Evolutionary conservation across 2,329 filamentous ascomycete species (phyloP).

Genomic region (Colletotrichum plurivorum): DNA sequence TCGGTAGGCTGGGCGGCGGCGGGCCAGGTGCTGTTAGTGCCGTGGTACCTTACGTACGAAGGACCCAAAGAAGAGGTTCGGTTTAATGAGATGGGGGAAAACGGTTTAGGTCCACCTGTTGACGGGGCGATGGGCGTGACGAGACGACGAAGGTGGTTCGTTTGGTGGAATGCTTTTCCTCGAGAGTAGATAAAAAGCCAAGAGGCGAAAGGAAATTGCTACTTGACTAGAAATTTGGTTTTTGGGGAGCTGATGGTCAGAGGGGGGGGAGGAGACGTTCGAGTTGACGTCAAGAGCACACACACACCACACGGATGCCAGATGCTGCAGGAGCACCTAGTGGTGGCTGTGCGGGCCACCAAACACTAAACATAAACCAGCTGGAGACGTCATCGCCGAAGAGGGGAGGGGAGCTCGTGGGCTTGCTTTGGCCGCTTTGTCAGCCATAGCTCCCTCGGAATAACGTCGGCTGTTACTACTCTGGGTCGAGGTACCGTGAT

Average conservation of each 20-base stretch:
- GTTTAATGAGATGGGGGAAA: conserved; percentile 4
- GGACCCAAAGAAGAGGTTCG: not conserved
- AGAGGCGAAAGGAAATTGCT: not conserved
- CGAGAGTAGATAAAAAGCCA: not conserved
- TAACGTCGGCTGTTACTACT: not conserved
- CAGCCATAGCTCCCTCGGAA: not conserved
- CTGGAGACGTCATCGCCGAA: conserved; percentile 24
- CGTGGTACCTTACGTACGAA: conserved; percentile 2
- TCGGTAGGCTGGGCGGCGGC: not conserved
- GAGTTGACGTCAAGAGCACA: conserved; percentile 8
- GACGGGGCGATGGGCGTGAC: conserved; percentile 20
- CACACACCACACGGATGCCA: not conserved
- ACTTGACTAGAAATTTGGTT: not conserved
- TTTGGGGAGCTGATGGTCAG: not conserved
- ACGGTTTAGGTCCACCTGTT: conserved; percentile 23
- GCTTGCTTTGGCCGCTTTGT: not conserved
- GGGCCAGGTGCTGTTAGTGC: not conserved
- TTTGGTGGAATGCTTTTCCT: conserved; percentile 13
- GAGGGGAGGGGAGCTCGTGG: conserved; percentile 1
- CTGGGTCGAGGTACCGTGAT: too few relatives aligned
- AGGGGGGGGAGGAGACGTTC: not conserved
- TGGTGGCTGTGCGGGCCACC: conserved; percentile 26
- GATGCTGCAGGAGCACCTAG: not conserved
- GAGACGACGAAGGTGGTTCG: not conserved
- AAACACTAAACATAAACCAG: not conserved